These are phyloP conservation scores for Polyporus tsugae DNA, from an alignment of 1,284 basidiomycete species.

Conservation along the genomic window DNA sequence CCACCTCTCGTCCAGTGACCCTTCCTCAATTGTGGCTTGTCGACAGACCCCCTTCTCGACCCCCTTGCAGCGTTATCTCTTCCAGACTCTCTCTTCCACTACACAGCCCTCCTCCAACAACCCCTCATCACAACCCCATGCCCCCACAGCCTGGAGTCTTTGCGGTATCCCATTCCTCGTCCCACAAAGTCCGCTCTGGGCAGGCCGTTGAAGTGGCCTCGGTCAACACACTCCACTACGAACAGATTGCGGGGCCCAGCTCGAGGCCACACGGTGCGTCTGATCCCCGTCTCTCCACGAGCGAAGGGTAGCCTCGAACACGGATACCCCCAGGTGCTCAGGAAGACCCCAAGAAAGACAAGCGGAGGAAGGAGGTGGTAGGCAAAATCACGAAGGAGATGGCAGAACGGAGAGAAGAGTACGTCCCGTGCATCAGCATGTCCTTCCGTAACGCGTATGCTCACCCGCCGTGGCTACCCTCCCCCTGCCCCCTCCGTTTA, in stretches of 20 bases:
- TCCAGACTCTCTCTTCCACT: background rate
- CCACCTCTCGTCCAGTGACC: constrained; percentile 5
- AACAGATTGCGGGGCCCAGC: constrained; percentile 50
- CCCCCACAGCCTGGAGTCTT: constrained; percentile 64
- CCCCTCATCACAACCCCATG: constrained; percentile 40
- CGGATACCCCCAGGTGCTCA: constrained; percentile 23
- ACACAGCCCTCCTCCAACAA: background rate
- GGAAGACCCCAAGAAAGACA: constrained; percentile 60
- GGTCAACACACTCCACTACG: constrained; percentile 40
- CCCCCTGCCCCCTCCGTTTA: background rate
- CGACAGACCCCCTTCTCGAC: background rate
- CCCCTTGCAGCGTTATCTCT: background rate
- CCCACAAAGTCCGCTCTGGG: constrained; percentile 48
- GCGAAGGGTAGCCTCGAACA: background rate
- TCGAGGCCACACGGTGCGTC: constrained; percentile 48
- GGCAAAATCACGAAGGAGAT: constrained; percentile 75
- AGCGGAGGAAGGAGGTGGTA: constrained; percentile 70
- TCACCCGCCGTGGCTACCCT: background rate
- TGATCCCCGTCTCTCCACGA: background rate
- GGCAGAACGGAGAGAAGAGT: constrained; percentile 78
- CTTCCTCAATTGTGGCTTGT: background rate
- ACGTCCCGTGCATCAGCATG: constrained; percentile 39
- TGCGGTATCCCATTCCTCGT: constrained; percentile 53
- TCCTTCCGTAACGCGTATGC: background rate
- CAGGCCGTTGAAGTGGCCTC: constrained; percentile 34